phyloP scores from a whole-genome alignment of 345 rosid genomes.

The Linum lewisii region DNA sequence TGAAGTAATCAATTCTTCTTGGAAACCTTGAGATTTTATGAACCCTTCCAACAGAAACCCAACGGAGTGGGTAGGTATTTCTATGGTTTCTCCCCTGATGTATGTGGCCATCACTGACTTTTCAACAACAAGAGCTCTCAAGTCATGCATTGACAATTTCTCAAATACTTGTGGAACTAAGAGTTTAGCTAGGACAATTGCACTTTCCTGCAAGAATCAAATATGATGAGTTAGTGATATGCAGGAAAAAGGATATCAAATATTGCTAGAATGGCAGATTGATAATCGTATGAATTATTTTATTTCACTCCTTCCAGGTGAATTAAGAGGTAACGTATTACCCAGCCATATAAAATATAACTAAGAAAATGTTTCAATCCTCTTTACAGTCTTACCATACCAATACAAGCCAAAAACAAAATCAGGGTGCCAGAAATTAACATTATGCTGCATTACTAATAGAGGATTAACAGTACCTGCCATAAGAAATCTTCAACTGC shows the following conservation, averaged over 20 bases:
- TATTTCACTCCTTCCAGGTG: background rate
- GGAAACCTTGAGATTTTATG: constrained; percentile 41
- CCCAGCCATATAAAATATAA: too few species aligned
- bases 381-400: too few species aligned
- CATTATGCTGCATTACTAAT: background rate
- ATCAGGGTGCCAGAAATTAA: too few species aligned
- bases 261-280: background rate
- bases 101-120: constrained; percentile 49
- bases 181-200: constrained; percentile 60
- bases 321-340: too few species aligned
- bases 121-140: constrained; percentile 65
- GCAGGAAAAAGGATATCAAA: background rate
- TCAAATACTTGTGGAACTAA: constrained; percentile 87
- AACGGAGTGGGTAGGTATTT: constrained; percentile 44
- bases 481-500: constrained; percentile 68
- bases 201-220: constrained; percentile 62
- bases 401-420: too few species aligned
- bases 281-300: background rate
- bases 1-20: constrained; percentile 48
- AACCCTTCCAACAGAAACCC: constrained; percentile 83
- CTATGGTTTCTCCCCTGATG: constrained; percentile 60
- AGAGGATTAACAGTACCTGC: constrained; percentile 46
- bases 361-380: too few species aligned
- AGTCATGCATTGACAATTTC: constrained; percentile 61
- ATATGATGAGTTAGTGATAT: background rate